phyloP scores from a whole-genome alignment of 345 rosid genomes.

The Zanthoxylum bungeanum region DNA sequence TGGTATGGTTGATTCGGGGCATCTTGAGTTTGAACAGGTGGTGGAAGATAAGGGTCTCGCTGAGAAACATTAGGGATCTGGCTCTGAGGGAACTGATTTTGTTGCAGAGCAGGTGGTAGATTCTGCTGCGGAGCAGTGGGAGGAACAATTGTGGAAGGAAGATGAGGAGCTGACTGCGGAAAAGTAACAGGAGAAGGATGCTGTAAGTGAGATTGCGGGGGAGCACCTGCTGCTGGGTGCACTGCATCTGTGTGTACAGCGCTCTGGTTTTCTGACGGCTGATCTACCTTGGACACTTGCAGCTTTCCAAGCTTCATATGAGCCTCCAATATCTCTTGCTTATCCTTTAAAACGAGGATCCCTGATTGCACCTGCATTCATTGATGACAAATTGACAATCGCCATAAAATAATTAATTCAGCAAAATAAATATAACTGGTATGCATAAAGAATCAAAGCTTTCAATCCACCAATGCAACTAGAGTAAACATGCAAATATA shows the following conservation, averaged over 20 bases:
- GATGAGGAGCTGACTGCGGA: slow-evolving; percentile 36
- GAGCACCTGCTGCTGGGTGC: slow-evolving; percentile 49
- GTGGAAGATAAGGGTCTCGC: slow-evolving; percentile 62
- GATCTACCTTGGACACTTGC: slow-evolving; percentile 51
- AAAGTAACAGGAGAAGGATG: slow-evolving; percentile 31
- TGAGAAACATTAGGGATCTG: slow-evolving; percentile 53
- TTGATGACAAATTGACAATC: slow-evolving; percentile 5
- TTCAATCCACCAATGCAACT: not conserved
- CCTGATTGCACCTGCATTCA: slow-evolving; percentile 71
- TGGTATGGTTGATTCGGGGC: slow-evolving; percentile 62
- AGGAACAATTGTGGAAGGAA: slow-evolving; percentile 25
- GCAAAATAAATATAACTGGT: not conserved
- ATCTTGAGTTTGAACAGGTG: slow-evolving; percentile 61
- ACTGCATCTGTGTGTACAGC: slow-evolving; percentile 35
- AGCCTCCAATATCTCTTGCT: slow-evolving; percentile 66
- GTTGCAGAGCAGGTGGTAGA: slow-evolving; percentile 30
- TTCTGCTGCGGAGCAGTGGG: slow-evolving; percentile 35
- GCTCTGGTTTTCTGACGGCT: slow-evolving; percentile 43
- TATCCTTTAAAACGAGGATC: slow-evolving; percentile 66
- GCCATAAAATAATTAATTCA: too few relatives aligned
- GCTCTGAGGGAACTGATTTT: slow-evolving; percentile 51
- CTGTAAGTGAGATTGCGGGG: slow-evolving; percentile 46
- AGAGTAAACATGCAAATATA: not conserved
- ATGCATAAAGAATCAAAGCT: not conserved
- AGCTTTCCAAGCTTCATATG: slow-evolving; percentile 62